A percentile compares a stretch with the other conserved stretches of the same genome.
Evolutionary conservation across 2,329 filamentous ascomycete genomes (phyloP).

Genomic region (Fusarium sp.): DNA sequence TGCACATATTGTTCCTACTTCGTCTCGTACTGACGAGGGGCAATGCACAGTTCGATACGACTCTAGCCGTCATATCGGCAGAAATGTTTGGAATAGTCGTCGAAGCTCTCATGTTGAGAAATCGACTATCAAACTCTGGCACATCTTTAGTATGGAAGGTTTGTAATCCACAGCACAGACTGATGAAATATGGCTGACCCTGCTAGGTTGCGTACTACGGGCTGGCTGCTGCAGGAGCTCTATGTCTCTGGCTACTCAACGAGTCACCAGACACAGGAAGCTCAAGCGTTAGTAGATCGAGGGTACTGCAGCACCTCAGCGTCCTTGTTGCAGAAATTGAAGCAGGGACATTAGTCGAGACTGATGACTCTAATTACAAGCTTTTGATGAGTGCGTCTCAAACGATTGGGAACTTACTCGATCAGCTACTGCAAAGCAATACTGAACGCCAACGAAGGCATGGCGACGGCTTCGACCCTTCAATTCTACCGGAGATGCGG

Average conservation of each 20-base stretch:
- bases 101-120: too few relatives aligned
- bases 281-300: neutral
- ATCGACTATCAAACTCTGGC: too few relatives aligned
- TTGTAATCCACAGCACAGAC: too few relatives aligned
- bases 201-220: neutral
- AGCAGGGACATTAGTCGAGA: neutral
- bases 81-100: too few relatives aligned
- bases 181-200: too few relatives aligned
- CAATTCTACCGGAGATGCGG: neutral
- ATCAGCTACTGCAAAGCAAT: neutral
- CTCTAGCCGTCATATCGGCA: too few relatives aligned
- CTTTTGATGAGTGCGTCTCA: neutral
- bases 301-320: neutral
- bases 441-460: neutral
- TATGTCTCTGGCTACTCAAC: neutral
- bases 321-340: neutral
- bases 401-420: neutral
- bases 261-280: neutral
- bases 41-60: too few relatives aligned
- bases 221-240: neutral
- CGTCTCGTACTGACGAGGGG: too few relatives aligned
- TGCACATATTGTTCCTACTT: too few relatives aligned
- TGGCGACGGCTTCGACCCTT: neutral
- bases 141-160: too few relatives aligned
- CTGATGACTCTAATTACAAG: neutral